Evolutionary conservation across 225 moss, liverwort and hornwort species (phyloP).

Genomic region (Straminergon stramineum): DNA sequence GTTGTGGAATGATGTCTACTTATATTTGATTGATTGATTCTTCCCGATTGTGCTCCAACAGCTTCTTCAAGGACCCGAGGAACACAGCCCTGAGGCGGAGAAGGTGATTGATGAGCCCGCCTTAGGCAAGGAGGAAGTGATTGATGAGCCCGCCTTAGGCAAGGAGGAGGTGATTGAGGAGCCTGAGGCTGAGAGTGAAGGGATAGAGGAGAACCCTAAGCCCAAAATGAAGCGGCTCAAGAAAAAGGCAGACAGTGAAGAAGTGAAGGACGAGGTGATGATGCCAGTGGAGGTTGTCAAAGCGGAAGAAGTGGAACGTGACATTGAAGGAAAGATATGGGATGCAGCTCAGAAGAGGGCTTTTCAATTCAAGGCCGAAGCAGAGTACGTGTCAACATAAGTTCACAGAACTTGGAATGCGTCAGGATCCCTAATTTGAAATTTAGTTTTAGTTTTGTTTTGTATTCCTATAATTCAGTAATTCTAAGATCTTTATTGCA

Average conservation of each 20-base stretch:
- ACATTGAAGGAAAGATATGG: constrained; percentile 16
- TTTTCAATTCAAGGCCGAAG: constrained; percentile 43
- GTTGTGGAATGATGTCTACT: neutral
- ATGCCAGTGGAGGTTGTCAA: neutral
- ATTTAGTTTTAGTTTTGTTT: neutral
- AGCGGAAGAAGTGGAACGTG: constrained; percentile 5
- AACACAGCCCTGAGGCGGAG: neutral
- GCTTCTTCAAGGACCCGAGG: constrained; percentile 14
- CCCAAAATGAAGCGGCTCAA: constrained; percentile 24
- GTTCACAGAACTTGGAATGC: neutral
- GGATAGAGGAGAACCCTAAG: neutral
- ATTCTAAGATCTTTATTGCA: neutral
- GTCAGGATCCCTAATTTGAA: neutral
- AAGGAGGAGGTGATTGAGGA: neutral
- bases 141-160: neutral
- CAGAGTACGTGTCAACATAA: constrained; percentile 38
- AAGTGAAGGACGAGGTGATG: constrained; percentile 6
- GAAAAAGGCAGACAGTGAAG: constrained; percentile 12
- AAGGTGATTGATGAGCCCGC: neutral
- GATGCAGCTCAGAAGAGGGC: constrained; percentile 44
- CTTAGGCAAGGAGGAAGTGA: neutral
- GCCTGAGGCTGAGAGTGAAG: constrained; percentile 7
- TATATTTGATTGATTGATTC: neutral
- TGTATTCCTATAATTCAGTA: neutral
- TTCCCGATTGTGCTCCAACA: neutral